Evolutionary conservation across 495 filamentous ascomycete genomes (phyloP).

Genomic region (Aspergillus cristatus): DNA sequence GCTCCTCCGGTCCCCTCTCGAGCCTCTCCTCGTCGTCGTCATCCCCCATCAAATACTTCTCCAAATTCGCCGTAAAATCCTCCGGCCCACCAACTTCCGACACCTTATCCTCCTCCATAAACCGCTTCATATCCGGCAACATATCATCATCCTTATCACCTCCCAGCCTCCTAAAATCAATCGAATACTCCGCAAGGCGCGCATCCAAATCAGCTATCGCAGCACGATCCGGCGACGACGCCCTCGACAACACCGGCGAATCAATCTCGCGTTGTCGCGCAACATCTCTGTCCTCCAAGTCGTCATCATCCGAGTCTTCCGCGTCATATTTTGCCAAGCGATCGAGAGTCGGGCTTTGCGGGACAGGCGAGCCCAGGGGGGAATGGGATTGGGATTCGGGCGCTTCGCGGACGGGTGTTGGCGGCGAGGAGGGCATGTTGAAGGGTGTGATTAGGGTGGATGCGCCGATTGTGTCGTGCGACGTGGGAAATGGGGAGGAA

Average conservation of each 20-base stretch:
- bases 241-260: constrained; percentile 12
- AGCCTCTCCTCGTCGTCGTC: constrained; percentile 12
- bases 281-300: background rate
- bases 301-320: constrained; percentile 6
- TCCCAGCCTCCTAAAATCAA: constrained; percentile 39
- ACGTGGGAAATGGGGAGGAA: constrained; percentile 32
- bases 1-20: constrained; percentile 1
- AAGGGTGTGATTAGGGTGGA: constrained; percentile 34
- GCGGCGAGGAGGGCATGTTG: constrained; percentile 32
- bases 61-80: constrained; percentile 44
- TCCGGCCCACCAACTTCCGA: constrained; percentile 44
- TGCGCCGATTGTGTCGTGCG: constrained; percentile 38
- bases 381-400: constrained; percentile 14
- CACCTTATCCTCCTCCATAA: constrained; percentile 21
- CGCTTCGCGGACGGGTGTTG: constrained; percentile 9
- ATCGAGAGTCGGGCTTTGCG: constrained; percentile 17
- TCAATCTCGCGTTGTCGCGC: constrained; percentile 11
- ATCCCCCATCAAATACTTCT: constrained; percentile 38
- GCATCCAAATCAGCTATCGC: constrained; percentile 27
- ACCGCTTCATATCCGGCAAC: constrained; percentile 19
- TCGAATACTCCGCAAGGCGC: constrained; percentile 35
- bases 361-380: too few species aligned
- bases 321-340: constrained; percentile 6
- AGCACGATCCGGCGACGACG: constrained; percentile 18
- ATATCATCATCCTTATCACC: constrained; percentile 21